Base-by-base conservation (phyloP, 2,329 filamentous ascomycete genomes). In the Colletotrichum spaethianum region DNA sequence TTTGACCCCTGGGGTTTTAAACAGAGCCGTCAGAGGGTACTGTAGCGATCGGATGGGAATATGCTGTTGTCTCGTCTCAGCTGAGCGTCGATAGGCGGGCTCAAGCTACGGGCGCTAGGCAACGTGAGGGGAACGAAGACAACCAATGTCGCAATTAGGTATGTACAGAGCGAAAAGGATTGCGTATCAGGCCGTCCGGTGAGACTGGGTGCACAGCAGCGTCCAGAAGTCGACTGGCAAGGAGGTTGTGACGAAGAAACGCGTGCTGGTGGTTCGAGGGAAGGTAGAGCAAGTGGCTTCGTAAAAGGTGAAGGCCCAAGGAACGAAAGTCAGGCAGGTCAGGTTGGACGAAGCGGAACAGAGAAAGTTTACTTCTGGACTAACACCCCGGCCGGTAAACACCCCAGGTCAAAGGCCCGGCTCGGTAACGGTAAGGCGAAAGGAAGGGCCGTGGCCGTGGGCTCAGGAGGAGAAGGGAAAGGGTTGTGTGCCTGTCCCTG, bases 141-240 rank as follows among this genome's bases (percentile, higher is more conserved):
- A 48, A 50, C 31, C n/a, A 60, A 53, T 59, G 59, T 72, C 52
- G 69, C 46, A 63, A 26, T 20, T 23, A 28, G 44, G 44, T 44
- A 53, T 69, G 65, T 48, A 63, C 20, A 33, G 31, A 63, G 26
- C 40, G 33, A 16, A 36, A 40, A 9, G 40, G 28, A 55, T 57
- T 60, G 62, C 46, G 53, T 38, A 36, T 20, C 5, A 12, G 53
- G 36, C 23, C 7, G 44, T 53, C 16, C 36, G 59, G 31, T 16
- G 38, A 42, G 50, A 53, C 69, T 72, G 69, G 59, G 69, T 63
- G 65, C 65, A 69, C 69, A 69, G 64, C 69, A 69, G 59, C 65
- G 69, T 72, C 59, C 57, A 72, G 53, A 59, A 20, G 65, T 38
- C 36, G 64, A 46, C 23, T 38, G 48, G 59, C 46, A 42, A 56